phyloP scores from a whole-genome alignment of 345 rosid species.

The Euphorbia lathyris region DNA sequence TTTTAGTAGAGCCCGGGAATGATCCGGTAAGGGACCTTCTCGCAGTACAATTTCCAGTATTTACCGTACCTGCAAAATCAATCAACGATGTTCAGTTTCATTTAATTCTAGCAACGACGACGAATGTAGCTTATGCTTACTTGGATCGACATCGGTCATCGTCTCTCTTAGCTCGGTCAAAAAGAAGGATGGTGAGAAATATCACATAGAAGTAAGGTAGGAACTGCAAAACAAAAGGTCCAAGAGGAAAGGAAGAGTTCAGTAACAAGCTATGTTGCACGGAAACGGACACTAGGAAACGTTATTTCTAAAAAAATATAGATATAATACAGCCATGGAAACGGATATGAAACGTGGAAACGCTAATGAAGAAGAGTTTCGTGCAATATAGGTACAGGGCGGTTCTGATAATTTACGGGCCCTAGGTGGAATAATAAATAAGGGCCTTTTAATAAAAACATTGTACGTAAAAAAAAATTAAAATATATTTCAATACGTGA shows the following conservation, averaged over 20 bases:
- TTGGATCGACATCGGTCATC: constrained; percentile 92
- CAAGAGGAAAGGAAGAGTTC: constrained; percentile 10
- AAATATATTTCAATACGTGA: too few relatives aligned
- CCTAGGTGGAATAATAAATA: too few relatives aligned
- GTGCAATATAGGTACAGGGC: too few relatives aligned
- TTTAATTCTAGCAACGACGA: background rate
- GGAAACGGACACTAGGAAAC: too few relatives aligned
- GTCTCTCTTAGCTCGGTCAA: constrained; percentile 95
- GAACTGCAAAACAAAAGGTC: constrained; percentile 44
- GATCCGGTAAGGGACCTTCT: constrained; percentile 66
- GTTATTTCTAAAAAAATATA: too few relatives aligned
- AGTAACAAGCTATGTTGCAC: constrained; percentile 13
- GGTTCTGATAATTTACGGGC: too few relatives aligned
- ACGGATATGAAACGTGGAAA: too few relatives aligned
- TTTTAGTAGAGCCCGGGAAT: constrained; percentile 79
- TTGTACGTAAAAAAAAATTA: too few relatives aligned
- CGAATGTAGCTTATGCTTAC: constrained; percentile 43
- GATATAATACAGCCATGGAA: too few relatives aligned
- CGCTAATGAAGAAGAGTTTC: too few relatives aligned
- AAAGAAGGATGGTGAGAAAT: constrained; percentile 81
- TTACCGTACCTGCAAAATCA: constrained; percentile 69
- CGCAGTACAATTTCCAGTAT: constrained; percentile 71
- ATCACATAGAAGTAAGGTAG: constrained; percentile 89
- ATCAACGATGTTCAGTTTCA: background rate
- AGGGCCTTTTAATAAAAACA: too few relatives aligned